phyloP scores from a whole-genome alignment of 2,329 filamentous ascomycete genomes.

The Beauveria bassiana region DNA sequence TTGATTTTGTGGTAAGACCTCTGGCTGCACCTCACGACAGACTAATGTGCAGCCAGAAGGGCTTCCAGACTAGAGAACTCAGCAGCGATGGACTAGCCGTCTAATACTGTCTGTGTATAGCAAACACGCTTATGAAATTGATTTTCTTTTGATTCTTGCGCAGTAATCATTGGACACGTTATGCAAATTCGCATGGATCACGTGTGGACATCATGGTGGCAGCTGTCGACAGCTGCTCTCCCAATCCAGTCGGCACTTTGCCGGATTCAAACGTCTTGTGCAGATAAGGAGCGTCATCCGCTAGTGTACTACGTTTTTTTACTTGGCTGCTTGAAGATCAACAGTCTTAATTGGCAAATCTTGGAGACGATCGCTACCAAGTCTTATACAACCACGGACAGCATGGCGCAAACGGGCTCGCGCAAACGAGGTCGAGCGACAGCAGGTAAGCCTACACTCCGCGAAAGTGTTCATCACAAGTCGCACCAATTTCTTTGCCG shows the following conservation, averaged over 20 bases:
- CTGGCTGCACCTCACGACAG: not conserved
- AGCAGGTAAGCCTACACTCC: not conserved
- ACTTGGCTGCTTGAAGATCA: not conserved
- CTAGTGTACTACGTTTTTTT: no score
- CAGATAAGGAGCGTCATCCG: not conserved
- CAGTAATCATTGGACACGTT: not conserved
- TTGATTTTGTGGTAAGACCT: not conserved
- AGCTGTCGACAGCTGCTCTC: not conserved
- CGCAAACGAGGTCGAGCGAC: constrained; percentile 8
- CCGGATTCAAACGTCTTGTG: not conserved
- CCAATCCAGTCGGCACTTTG: not conserved
- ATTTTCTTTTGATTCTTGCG: not conserved
- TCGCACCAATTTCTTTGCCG: no score
- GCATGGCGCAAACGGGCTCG: constrained; percentile 7
- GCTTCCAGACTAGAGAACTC: not conserved
- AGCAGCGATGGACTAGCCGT: not conserved
- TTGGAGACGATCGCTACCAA: not conserved
- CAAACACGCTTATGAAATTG: not conserved
- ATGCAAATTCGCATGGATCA: not conserved
- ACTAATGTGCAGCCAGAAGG: constrained; percentile 1
- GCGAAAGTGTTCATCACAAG: not conserved
- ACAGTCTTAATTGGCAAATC: not conserved
- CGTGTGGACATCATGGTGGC: not conserved
- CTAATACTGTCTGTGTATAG: constrained; percentile 3
- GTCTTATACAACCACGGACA: not conserved